Evolutionary conservation across 2,329 filamentous ascomycete genomes (phyloP), one percentile per base, ranked within the genome.

Genomic region (Fusarium bactridioides): DNA sequence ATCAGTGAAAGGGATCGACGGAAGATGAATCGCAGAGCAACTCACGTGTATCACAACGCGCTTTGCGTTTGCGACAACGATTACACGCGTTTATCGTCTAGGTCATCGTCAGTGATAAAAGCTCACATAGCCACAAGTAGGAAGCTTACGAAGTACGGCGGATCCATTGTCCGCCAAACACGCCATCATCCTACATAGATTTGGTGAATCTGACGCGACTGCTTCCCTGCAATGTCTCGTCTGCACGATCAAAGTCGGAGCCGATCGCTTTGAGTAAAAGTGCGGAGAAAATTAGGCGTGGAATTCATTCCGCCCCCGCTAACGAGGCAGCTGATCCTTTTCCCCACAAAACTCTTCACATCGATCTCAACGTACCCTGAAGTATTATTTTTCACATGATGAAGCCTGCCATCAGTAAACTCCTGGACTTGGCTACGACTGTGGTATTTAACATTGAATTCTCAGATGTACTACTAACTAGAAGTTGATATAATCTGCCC

Each of bases 61-160:
- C 64, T 13, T 67, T 67, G 16, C 64, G 64, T 13, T 67, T 67
- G 16, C 64, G 55, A 41, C 64, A 67, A 18, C 64, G 64, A 8
- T 67, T 67, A 10, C 64, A 67, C 5, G 64, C 64, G 45, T 67
- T 67, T 23, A 67, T 53, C 11, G 64, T 67, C 64, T 67, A 33
- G 31, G 31, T 33, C 13, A 33, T 8, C 16, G 31, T 33, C 31
- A 33, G 31, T 33, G 13, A 33, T 16, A 4, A 33, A 33, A 33
- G 31, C 15, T 33, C 31, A 16, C 31, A 33, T 33, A 33, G 31
- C 31, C 31, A 16, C 31, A 16, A 33, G 31, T 33, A 33, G 7
- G 15, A 16, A 25, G 19, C 61, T 19, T 67, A 67, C 64, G 21
- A 67, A 67, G 15, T 25, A 67, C 18, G 47, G 44, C 18, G 41